phyloP scores from a whole-genome alignment of 2,329 filamentous ascomycete genomes.

The Pestalotiopsis sp. region DNA sequence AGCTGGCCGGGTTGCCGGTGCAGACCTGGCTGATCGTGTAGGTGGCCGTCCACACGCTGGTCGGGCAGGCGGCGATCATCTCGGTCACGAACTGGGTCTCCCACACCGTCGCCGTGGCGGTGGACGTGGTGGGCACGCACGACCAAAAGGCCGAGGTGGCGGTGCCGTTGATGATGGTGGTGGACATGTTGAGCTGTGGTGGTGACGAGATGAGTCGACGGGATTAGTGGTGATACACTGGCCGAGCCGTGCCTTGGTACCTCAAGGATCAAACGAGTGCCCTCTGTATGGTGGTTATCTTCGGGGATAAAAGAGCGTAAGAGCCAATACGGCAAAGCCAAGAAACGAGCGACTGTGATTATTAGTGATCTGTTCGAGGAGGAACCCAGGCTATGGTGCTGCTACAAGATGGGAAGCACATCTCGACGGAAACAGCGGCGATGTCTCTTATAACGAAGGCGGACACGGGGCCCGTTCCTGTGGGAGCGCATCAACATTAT shows the following conservation, averaged over 20 bases:
- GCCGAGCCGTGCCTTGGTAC: too few species aligned
- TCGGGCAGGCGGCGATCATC: constrained; percentile 38
- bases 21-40: constrained; percentile 43
- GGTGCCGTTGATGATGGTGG: constrained; percentile 27
- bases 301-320: constrained; percentile 8
- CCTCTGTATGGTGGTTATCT: not conserved
- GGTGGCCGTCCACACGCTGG: constrained; percentile 40
- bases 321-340: not conserved
- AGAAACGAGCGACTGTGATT: constrained; percentile 30
- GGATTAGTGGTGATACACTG: constrained; percentile 24
- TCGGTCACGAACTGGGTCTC: constrained; percentile 42
- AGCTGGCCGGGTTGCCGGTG: constrained; percentile 31
- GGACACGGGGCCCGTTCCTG: constrained; percentile 11
- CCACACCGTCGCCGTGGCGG: constrained; percentile 30
- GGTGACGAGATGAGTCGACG: not conserved
- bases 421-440: constrained; percentile 12
- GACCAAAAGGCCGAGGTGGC: constrained; percentile 32
- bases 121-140: constrained; percentile 28
- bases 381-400: constrained; percentile 12
- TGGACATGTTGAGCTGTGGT: constrained; percentile 23
- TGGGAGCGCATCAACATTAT: not conserved
- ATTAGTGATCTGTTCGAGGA: constrained; percentile 13
- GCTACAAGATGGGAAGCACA: constrained; percentile 16
- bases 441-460: constrained; percentile 30
- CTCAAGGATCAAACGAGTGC: not conserved